A percentile compares a stretch with the other conserved stretches of the same genome.
These are phyloP conservation scores for Miamiensis avidus DNA, from an alignment of 169 alveolate genomes.

Conservation along the genomic window DNA sequence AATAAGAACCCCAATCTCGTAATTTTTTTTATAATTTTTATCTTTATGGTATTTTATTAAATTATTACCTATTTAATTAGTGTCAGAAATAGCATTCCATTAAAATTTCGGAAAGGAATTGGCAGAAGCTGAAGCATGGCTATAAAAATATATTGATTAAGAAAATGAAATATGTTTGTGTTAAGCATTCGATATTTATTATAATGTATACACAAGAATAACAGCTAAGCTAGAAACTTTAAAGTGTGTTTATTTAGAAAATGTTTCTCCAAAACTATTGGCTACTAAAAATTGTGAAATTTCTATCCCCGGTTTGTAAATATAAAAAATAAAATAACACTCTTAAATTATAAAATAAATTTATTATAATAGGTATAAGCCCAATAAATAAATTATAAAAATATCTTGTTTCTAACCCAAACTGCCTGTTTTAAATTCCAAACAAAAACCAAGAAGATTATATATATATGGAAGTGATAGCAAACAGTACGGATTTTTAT, in stretches of 20 bases:
- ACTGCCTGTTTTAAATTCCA: slow-evolving; percentile 85
- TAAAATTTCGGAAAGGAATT: slow-evolving; percentile 76
- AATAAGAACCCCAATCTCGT: slow-evolving; percentile 78
- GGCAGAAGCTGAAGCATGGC: slow-evolving; percentile 81
- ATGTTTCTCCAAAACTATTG: slow-evolving; percentile 82
- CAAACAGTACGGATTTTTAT: slow-evolving; percentile 67
- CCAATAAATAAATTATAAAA: slow-evolving; percentile 59
- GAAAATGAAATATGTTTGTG: slow-evolving; percentile 69
- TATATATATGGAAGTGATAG: slow-evolving; percentile 90
- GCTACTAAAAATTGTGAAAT: slow-evolving; percentile 78
- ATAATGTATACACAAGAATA: slow-evolving; percentile 65
- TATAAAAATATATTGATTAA: slow-evolving; percentile 56
- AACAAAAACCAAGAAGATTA: slow-evolving; percentile 94
- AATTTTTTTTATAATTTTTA: too few species aligned
- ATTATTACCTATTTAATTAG: too few species aligned
- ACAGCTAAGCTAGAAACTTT: slow-evolving; percentile 56
- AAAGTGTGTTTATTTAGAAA: slow-evolving; percentile 72
- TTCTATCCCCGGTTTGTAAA: slow-evolving; percentile 88
- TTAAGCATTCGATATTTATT: slow-evolving; percentile 83
- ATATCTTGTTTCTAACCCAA: slow-evolving; percentile 71
- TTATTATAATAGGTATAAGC: too few species aligned
- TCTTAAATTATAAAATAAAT: too few species aligned
- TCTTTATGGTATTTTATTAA: too few species aligned
- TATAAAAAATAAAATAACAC: too few species aligned
- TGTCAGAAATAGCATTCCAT: slow-evolving; percentile 81